Percentiles rank a stretch among this genome's conserved stretches.
Evolutionary conservation across 2,329 filamentous ascomycete species (phyloP).

Genomic region (Paecilomyces variotii): DNA sequence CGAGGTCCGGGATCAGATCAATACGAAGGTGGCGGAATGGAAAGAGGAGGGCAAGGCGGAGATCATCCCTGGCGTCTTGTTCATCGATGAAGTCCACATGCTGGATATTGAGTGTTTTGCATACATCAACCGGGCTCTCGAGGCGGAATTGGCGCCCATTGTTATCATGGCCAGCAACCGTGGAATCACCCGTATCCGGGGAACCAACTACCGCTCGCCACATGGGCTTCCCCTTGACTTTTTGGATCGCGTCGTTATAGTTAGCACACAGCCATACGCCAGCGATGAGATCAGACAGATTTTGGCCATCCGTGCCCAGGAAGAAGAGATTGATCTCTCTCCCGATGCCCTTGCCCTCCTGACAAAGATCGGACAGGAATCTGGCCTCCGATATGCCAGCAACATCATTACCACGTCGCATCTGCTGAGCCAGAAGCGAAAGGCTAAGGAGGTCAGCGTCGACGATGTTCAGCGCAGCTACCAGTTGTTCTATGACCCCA

Average conservation of each 20-base stretch:
- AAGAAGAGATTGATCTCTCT: conserved; percentile 90
- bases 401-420: conserved; percentile 95
- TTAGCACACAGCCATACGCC: conserved; percentile 81
- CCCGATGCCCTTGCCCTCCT: conserved; percentile 84
- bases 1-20: conserved; percentile 97
- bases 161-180: conserved; percentile 99
- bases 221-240: conserved; percentile 95
- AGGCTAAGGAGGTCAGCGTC: conserved; percentile 72
- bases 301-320: conserved; percentile 80
- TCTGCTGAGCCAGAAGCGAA: conserved; percentile 76
- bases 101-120: conserved; percentile 99
- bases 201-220: conserved; percentile 86
- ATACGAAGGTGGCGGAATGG: conserved; percentile 98
- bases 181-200: conserved; percentile 81
- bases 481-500: conserved; percentile 85
- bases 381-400: conserved; percentile 89
- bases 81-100: conserved; percentile 99
- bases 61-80: conserved; percentile 92
- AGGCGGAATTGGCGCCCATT: conserved; percentile 89
- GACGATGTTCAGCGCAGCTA: conserved; percentile 92
- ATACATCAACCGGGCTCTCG: conserved; percentile 93
- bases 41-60: conserved; percentile 98
- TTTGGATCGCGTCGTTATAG: conserved; percentile 89
- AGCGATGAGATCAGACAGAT: conserved; percentile 87
- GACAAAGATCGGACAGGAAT: conserved; percentile 91